These are phyloP conservation scores for Leccinellum albellum DNA, from an alignment of 768 basidiomycete genomes.

Conservation along the genomic window DNA sequence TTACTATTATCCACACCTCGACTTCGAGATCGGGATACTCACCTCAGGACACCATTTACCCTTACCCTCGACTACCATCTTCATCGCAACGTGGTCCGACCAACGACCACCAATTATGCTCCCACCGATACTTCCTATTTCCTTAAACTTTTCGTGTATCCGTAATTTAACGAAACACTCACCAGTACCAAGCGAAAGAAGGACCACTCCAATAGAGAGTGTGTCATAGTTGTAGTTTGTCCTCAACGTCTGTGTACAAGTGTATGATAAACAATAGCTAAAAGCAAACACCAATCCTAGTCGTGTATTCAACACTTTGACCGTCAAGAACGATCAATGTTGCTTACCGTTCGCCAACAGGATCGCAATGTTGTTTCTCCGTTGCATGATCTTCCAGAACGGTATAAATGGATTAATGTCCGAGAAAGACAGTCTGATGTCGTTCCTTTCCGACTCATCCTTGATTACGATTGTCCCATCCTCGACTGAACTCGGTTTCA, in stretches of 20 bases:
- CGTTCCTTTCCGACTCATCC: constrained; percentile 12
- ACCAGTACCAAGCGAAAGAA: constrained; percentile 74
- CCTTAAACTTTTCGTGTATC: neutral
- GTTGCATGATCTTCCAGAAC: constrained; percentile 51
- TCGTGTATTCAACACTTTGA: constrained; percentile 6
- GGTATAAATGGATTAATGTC: constrained; percentile 78
- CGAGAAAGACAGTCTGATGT: constrained; percentile 52
- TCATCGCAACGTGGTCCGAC: constrained; percentile 47
- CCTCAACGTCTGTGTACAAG: constrained; percentile 66
- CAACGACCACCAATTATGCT: constrained; percentile 57
- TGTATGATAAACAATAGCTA: constrained; percentile 69
- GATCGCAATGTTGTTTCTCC: constrained; percentile 65
- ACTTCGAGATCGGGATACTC: constrained; percentile 7
- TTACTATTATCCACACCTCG: neutral
- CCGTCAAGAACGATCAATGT: neutral
- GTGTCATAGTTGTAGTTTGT: constrained; percentile 62
- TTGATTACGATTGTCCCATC: constrained; percentile 16
- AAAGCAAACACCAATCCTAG: constrained; percentile 69
- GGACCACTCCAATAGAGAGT: constrained; percentile 69
- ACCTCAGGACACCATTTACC: constrained; percentile 65
- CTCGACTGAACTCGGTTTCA: constrained; percentile 19
- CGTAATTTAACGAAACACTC: constrained; percentile 12
- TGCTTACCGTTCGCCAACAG: constrained; percentile 35
- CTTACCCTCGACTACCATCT: constrained; percentile 41
- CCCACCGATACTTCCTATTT: constrained; percentile 46